A percentile compares a stretch with the other conserved stretches of the same genome.
These are phyloP conservation scores for Eimeria necatrix DNA, from an alignment of 169 alveolate species.

Conservation along the genomic window DNA sequence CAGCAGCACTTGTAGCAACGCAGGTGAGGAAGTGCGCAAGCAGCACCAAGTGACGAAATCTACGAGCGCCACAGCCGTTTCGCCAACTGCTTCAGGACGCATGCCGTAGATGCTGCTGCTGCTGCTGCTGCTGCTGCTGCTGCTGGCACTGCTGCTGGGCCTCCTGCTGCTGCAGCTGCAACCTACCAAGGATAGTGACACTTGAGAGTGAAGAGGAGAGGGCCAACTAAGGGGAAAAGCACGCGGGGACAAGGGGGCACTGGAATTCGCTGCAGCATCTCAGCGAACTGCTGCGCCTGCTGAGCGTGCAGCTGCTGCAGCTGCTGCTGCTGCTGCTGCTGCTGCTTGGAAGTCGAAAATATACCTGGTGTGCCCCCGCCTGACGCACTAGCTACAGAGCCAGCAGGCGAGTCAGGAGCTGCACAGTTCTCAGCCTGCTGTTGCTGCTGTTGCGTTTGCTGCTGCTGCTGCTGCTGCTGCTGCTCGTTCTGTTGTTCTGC, in stretches of 20 bases:
- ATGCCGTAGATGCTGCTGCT: conserved; percentile 33
- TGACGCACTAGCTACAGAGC: conserved; percentile 23
- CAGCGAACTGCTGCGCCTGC: conserved; percentile 17
- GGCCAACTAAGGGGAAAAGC: conserved; percentile 20
- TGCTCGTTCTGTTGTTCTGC: conserved; percentile 48
- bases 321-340: conserved; percentile 27
- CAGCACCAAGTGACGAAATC: background rate
- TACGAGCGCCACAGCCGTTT: conserved; percentile 10
- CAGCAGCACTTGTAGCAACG: background rate
- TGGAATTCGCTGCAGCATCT: conserved; percentile 67
- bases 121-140: conserved; percentile 13
- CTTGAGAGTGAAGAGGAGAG: conserved; percentile 45
- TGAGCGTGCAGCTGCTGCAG: conserved; percentile 24
- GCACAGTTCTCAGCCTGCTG: conserved; percentile 1
- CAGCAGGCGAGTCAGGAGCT: conserved; percentile 36
- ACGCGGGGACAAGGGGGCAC: conserved; percentile 58
- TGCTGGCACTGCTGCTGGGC: background rate
- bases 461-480: conserved; percentile 30
- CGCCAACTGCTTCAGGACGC: background rate
- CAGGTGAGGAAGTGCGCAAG: background rate
- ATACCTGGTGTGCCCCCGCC: background rate
- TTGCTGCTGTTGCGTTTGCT: conserved; percentile 38
- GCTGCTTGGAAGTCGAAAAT: background rate
- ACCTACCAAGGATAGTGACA: conserved; percentile 35
- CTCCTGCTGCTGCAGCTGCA: background rate